These are phyloP conservation scores for Cyamopsis tetragonoloba DNA, from an alignment of 306 rosid species.

Conservation along the genomic window DNA sequence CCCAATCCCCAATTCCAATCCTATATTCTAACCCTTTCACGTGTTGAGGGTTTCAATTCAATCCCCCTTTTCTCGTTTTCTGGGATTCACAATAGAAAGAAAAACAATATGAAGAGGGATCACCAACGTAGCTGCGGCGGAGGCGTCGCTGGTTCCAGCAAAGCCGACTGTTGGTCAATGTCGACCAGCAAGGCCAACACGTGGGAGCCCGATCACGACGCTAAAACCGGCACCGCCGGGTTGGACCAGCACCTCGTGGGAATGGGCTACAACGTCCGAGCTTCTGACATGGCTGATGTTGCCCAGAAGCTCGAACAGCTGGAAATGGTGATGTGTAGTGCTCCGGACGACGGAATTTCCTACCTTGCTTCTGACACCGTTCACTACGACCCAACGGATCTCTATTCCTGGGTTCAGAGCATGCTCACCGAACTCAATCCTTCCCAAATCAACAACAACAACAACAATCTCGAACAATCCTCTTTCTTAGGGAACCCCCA, in stretches of 20 bases:
- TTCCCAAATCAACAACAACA: not conserved
- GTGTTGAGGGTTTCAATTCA: too few species aligned
- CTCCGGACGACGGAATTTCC: slow-evolving; percentile 64
- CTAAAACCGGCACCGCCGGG: slow-evolving; percentile 13
- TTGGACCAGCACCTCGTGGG: slow-evolving; percentile 66
- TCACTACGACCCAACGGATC: slow-evolving; percentile 81
- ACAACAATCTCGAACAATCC: slow-evolving; percentile 11
- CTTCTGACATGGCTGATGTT: slow-evolving; percentile 72
- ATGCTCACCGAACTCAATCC: slow-evolving; percentile 68
- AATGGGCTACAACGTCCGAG: slow-evolving; percentile 70
- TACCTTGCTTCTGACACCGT: slow-evolving; percentile 60
- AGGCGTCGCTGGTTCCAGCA: not conserved
- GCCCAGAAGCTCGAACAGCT: slow-evolving; percentile 77
- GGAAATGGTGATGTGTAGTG: slow-evolving; percentile 68
- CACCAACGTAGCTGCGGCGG: slow-evolving; percentile 20
- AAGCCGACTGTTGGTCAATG: slow-evolving; percentile 35
- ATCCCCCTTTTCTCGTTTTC: too few species aligned
- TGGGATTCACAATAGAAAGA: too few species aligned
- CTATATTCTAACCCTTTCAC: not conserved
- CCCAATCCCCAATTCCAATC: not conserved
- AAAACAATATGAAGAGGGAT: slow-evolving; percentile 59
- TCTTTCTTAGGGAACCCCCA: not conserved
- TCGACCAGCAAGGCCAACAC: slow-evolving; percentile 37
- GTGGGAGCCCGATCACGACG: slow-evolving; percentile 45
- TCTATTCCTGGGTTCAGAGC: slow-evolving; percentile 73